Percentiles rank a stretch among this genome's conserved stretches.
These are phyloP conservation scores for Lasiodiplodia citricola DNA, from an alignment of 2,329 filamentous ascomycete species.

Conservation along the genomic window DNA sequence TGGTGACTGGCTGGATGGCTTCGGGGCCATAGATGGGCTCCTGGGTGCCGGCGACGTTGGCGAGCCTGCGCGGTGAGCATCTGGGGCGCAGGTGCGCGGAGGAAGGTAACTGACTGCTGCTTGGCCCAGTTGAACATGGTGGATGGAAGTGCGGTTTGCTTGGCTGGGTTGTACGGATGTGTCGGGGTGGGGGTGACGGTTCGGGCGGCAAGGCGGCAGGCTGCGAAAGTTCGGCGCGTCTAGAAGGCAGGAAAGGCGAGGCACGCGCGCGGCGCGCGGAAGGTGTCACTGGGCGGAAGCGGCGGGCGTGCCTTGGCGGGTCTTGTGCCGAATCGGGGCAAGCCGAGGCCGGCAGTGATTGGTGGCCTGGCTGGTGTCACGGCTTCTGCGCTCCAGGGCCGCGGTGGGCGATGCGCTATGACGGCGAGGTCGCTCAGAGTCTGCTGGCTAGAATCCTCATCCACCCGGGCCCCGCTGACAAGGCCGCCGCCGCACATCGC, in stretches of 20 bases:
- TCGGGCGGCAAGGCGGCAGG: constrained; percentile 5
- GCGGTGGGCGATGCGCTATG: too few species aligned
- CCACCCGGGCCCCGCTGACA: constrained; percentile 16
- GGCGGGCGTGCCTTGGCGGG: constrained; percentile 7
- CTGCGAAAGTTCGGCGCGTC: constrained; percentile 18
- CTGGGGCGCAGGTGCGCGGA: constrained; percentile 32
- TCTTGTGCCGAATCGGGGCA: neutral
- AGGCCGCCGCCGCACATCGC: neutral
- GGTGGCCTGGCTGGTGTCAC: neutral
- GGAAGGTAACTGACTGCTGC: constrained; percentile 70
- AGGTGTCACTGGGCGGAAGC: constrained; percentile 8
- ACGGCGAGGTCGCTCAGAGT: constrained; percentile 11
- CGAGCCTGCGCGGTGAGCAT: constrained; percentile 52
- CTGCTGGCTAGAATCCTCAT: neutral
- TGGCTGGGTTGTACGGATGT: neutral
- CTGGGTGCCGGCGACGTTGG: constrained; percentile 89
- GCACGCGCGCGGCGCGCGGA: constrained; percentile 10
- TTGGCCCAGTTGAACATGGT: constrained; percentile 93
- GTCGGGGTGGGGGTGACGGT: constrained; percentile 21
- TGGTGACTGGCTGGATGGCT: constrained; percentile 83
- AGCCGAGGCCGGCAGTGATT: neutral
- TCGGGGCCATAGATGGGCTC: constrained; percentile 93
- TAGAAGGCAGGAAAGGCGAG: constrained; percentile 19
- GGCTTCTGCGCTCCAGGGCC: too few species aligned
- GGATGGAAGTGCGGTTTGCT: neutral